Percentiles rank a stretch among this genome's conserved stretches.
Evolutionary conservation across 257 asterid species (phyloP).

Genomic region (Ehretia macrophylla): DNA sequence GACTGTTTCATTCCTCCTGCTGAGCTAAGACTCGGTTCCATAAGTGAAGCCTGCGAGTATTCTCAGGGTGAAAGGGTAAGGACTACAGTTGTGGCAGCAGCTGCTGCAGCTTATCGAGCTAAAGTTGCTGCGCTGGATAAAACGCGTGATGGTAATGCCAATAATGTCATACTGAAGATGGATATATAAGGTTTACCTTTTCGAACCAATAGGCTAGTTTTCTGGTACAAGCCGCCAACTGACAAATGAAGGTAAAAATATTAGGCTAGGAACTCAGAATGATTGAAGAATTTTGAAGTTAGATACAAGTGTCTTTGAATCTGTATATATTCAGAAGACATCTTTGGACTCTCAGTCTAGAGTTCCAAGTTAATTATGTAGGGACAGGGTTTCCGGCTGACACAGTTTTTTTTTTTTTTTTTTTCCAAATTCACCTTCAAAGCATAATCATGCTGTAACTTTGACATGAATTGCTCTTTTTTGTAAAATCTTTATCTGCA

Average conservation of each 20-base stretch:
- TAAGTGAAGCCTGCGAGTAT: slow-evolving; percentile 46
- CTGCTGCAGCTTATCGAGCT: slow-evolving; percentile 46
- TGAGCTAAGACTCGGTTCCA: slow-evolving; percentile 43
- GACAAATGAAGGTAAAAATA: slow-evolving; percentile 26
- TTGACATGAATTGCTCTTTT: slow-evolving; percentile 5
- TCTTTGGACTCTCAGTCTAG: slow-evolving; percentile 23
- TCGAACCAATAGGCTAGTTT: slow-evolving; percentile 22
- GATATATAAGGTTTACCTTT: slow-evolving; percentile 16
- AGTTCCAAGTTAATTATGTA: slow-evolving; percentile 19
- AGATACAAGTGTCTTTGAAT: slow-evolving; percentile 27
- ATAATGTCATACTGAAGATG: slow-evolving; percentile 40
- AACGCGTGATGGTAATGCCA: slow-evolving; percentile 21
- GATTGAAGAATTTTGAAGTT: slow-evolving; percentile 28
- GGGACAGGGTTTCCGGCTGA: neutral
- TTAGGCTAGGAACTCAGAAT: slow-evolving; percentile 22
- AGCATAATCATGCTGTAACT: slow-evolving; percentile 4
- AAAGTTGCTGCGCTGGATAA: slow-evolving; percentile 40
- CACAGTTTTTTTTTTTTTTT: slow-evolving; percentile 4
- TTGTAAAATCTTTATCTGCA: slow-evolving; percentile 6
- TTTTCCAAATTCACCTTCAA: neutral
- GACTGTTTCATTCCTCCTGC: slow-evolving; percentile 79
- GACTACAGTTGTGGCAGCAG: slow-evolving; percentile 33
- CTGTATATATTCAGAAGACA: slow-evolving; percentile 43
- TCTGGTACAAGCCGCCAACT: slow-evolving; percentile 28
- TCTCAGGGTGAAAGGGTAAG: slow-evolving; percentile 45